phyloP scores from a whole-genome alignment of 1,284 basidiomycete species.

The Tilletiopsis washingtonensis region DNA sequence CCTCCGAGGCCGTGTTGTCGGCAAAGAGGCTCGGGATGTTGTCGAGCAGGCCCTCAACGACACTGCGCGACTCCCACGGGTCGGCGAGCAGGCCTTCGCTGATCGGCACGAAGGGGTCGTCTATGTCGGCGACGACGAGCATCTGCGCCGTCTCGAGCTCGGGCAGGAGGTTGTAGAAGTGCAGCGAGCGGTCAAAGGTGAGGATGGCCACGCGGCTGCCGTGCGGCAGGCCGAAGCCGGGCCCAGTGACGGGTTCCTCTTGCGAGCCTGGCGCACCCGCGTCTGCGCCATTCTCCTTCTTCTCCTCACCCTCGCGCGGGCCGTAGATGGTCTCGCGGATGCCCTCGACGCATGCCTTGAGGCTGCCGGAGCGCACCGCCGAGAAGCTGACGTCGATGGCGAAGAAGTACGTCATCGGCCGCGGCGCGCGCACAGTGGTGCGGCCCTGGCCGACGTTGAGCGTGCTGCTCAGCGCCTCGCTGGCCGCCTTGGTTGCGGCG shows the following conservation, averaged over 20 bases:
- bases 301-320: conserved; percentile 34
- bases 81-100: conserved; percentile 70
- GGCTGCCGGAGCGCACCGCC: conserved; percentile 64
- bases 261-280: conserved; percentile 19
- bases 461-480: conserved; percentile 40
- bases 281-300: background rate
- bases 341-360: conserved; percentile 62
- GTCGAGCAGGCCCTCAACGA: conserved; percentile 61
- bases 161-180: conserved; percentile 85
- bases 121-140: conserved; percentile 76
- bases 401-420: conserved; percentile 72
- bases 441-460: conserved; percentile 38
- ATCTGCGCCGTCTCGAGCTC: conserved; percentile 58
- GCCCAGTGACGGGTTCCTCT: conserved; percentile 13
- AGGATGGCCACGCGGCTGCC: conserved; percentile 58
- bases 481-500: conserved; percentile 29
- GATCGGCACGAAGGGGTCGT: conserved; percentile 84
- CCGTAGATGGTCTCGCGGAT: conserved; percentile 63
- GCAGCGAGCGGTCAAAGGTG: conserved; percentile 73
- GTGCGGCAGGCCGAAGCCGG: conserved; percentile 43
- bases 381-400: conserved; percentile 76
- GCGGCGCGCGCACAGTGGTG: conserved; percentile 41
- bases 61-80: conserved; percentile 60
- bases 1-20: conserved; percentile 53
- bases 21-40: conserved; percentile 63